phyloP scores from a whole-genome alignment of 345 rosid genomes.

The Cochlearia excelsa region DNA sequence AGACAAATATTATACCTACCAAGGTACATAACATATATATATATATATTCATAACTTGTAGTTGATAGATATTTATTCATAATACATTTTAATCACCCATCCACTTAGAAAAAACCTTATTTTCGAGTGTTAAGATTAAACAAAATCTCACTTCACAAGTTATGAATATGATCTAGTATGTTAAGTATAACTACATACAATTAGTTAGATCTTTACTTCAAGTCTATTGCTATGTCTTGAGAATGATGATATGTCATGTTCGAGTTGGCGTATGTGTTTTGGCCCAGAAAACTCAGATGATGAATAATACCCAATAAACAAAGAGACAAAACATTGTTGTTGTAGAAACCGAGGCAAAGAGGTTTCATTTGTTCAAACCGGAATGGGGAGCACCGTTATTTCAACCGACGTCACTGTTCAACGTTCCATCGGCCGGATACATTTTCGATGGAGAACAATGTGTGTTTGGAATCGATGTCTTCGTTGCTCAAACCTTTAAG shows the following conservation, averaged over 20 bases:
- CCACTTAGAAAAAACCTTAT: too few relatives aligned
- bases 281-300: too few relatives aligned
- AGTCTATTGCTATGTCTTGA: too few relatives aligned
- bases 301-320: not conserved
- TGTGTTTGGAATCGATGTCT: conserved; percentile 24
- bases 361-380: conserved; percentile 1
- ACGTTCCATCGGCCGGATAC: not conserved
- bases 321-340: not conserved
- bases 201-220: not conserved
- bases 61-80: too few relatives aligned
- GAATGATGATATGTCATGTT: too few relatives aligned
- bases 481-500: conserved; percentile 17
- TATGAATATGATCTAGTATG: too few relatives aligned
- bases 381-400: not conserved
- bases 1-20: not conserved
- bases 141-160: too few relatives aligned
- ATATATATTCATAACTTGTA: not conserved
- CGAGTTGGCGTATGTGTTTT: too few relatives aligned
- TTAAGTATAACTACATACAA: too few relatives aligned
- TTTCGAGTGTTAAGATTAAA: too few relatives aligned
- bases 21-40: not conserved
- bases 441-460: not conserved
- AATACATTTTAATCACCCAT: too few relatives aligned
- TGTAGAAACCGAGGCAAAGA: conserved; percentile 7
- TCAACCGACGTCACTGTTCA: not conserved